These are phyloP conservation scores for Pseudopithomyces maydicus DNA, from an alignment of 2,329 filamentous ascomycete genomes.

Conservation along the genomic window DNA sequence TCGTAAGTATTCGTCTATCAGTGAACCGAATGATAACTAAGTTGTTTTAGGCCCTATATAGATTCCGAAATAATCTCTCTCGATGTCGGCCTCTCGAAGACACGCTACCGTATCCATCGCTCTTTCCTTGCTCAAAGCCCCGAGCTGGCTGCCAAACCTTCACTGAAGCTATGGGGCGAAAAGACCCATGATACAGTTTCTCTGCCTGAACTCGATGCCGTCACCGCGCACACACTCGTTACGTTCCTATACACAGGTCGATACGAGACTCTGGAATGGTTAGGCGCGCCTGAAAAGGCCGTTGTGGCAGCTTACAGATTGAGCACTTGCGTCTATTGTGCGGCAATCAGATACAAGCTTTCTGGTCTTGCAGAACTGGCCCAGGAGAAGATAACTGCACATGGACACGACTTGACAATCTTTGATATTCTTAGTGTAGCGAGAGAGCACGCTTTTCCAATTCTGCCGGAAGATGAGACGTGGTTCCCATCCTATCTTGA, in stretches of 20 bases:
- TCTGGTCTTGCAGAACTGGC: constrained; percentile 30
- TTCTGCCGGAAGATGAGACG: constrained; percentile 25
- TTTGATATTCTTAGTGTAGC: constrained; percentile 27
- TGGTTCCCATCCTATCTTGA: constrained; percentile 35
- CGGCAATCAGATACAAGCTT: constrained; percentile 30
- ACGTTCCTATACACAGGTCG: constrained; percentile 30
- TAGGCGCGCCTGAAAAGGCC: constrained; percentile 3
- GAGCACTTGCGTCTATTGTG: constrained; percentile 31
- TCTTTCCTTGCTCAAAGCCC: constrained; percentile 27
- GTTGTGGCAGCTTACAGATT: constrained; percentile 20
- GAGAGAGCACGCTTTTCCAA: constrained; percentile 26
- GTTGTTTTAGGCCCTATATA: constrained; percentile 22
- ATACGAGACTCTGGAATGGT: constrained; percentile 21
- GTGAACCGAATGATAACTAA: neutral
- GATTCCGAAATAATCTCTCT: constrained; percentile 23
- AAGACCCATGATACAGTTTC: constrained; percentile 16
- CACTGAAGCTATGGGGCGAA: constrained; percentile 15
- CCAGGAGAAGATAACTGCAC: constrained; percentile 23
- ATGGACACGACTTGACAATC: constrained; percentile 24
- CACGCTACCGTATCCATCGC: constrained; percentile 31
- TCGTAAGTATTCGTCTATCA: constrained; percentile 15
- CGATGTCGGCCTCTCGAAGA: constrained; percentile 23
- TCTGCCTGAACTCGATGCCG: constrained; percentile 29
- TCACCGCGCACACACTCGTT: constrained; percentile 29
- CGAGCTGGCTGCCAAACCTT: constrained; percentile 21